A percentile compares a stretch with the other conserved stretches of the same genome.
phyloP scores from a whole-genome alignment of 2,329 filamentous ascomycete genomes.

The Xylaria digitata region DNA sequence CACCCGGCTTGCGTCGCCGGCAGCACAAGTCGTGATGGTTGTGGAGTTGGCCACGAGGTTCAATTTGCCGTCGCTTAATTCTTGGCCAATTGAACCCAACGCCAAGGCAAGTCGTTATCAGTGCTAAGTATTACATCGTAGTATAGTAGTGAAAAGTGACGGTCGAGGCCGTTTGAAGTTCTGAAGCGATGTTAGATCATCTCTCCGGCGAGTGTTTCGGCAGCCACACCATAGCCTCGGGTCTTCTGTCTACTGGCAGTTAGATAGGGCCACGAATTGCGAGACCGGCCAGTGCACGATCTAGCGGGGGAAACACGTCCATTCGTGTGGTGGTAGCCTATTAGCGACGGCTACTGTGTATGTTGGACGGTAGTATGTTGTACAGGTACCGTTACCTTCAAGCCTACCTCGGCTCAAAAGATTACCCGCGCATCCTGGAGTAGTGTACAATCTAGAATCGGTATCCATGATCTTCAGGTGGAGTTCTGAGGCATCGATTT shows the following conservation, averaged over 20 bases:
- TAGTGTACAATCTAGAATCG: conserved; percentile 30
- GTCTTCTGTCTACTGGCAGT: conserved; percentile 17
- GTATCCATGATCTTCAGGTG: conserved; percentile 10
- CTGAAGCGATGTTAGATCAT: conserved; percentile 20
- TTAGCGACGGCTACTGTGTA: conserved; percentile 12
- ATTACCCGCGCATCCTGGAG: conserved; percentile 24
- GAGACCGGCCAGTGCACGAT: conserved; percentile 10
- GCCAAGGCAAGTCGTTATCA: conserved; percentile 18
- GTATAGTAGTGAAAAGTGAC: not conserved
- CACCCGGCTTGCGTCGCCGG: conserved; percentile 15
- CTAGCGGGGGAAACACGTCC: not conserved
- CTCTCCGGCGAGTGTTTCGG: conserved; percentile 23
- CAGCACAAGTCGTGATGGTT: conserved; percentile 31
- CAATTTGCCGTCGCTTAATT: conserved; percentile 27
- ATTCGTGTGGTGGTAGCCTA: not conserved
- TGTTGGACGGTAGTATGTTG: conserved; percentile 6
- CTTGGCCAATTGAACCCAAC: conserved; percentile 29
- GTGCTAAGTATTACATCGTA: not conserved
- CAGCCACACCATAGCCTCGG: conserved; percentile 19
- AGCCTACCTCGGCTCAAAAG: conserved; percentile 27
- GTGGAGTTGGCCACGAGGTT: conserved; percentile 34
- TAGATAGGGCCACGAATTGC: conserved; percentile 18
- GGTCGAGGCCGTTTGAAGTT: conserved; percentile 11
- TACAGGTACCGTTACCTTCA: conserved; percentile 17
- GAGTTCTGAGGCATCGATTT: conserved; percentile 7